Evolutionary conservation across 305 asterid species (phyloP).

Genomic region (Solanum chacoense): DNA sequence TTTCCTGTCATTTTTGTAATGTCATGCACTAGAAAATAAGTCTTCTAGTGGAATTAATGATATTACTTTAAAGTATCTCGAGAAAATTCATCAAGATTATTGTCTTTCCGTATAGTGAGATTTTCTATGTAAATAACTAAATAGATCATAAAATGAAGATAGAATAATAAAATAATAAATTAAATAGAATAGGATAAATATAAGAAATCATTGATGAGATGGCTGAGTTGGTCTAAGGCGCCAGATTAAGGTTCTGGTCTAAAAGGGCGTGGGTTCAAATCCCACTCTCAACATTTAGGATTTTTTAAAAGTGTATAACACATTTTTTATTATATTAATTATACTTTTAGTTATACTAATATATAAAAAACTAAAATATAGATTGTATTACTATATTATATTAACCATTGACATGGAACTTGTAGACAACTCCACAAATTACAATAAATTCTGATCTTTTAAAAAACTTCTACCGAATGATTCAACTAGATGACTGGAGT

Average conservation of each 20-base stretch:
- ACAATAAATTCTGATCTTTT: too few species aligned
- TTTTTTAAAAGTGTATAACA: too few species aligned
- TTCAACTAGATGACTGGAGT: not conserved
- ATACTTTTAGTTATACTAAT: too few species aligned
- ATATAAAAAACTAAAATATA: too few species aligned
- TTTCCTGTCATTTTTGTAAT: not conserved
- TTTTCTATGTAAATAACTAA: too few species aligned
- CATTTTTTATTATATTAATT: too few species aligned
- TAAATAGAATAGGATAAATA: too few species aligned
- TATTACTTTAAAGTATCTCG: not conserved
- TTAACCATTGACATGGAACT: too few species aligned
- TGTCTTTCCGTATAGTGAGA: too few species aligned
- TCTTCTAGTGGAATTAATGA: not conserved
- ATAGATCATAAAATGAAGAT: too few species aligned
- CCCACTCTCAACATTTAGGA: conserved; percentile 37
- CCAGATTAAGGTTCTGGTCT: conserved; percentile 91
- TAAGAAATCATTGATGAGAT: conserved; percentile 17
- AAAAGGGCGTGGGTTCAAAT: conserved; percentile 98
- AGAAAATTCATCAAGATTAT: not conserved
- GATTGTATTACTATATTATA: too few species aligned
- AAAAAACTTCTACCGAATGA: not conserved
- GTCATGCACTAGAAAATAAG: not conserved
- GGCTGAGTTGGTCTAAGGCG: conserved; percentile 59
- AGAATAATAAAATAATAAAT: too few species aligned
- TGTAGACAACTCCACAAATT: not conserved